These are phyloP conservation scores for Striga hermonthica DNA, from an alignment of 305 asterid genomes.

Conservation along the genomic window DNA sequence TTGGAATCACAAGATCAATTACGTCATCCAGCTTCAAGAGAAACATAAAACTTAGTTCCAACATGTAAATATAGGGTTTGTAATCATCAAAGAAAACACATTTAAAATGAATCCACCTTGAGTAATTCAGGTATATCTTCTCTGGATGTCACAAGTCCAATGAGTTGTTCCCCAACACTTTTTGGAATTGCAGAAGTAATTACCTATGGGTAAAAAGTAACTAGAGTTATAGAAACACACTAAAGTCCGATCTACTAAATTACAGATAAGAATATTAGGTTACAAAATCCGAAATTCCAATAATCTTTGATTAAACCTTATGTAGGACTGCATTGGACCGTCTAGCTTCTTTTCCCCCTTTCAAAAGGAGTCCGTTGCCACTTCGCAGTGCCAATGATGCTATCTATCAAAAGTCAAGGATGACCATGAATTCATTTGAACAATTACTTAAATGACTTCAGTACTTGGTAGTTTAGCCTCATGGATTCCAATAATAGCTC, in stretches of 20 bases:
- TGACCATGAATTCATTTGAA: constrained; percentile 10
- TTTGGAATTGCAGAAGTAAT: constrained; percentile 86
- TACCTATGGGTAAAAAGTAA: constrained; percentile 48
- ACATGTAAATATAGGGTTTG: constrained; percentile 24
- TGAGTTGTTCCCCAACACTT: constrained; percentile 69
- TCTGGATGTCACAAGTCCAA: constrained; percentile 92
- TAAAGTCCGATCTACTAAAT: constrained; percentile 20
- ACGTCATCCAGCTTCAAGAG: constrained; percentile 77
- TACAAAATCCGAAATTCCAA: background rate
- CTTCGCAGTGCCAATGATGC: constrained; percentile 94
- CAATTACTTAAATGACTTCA: background rate
- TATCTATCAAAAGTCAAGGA: constrained; percentile 50
- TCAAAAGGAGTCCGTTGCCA: constrained; percentile 92
- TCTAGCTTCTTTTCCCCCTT: constrained; percentile 97
- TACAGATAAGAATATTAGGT: constrained; percentile 15
- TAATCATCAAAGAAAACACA: constrained; percentile 8
- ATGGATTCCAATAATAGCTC: constrained; percentile 4
- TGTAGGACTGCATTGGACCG: constrained; percentile 84
- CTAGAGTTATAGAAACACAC: constrained; percentile 13
- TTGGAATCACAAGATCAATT: constrained; percentile 96
- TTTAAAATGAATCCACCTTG: constrained; percentile 51
- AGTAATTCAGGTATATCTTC: constrained; percentile 97
- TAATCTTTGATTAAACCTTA: constrained; percentile 50
- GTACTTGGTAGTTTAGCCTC: no score
- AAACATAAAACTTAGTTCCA: constrained; percentile 37